Evolutionary conservation across 148 eudicot species (phyloP), one percentile per base, ranked within the genome.

Genomic region (Chenopodium berlandieri): DNA sequence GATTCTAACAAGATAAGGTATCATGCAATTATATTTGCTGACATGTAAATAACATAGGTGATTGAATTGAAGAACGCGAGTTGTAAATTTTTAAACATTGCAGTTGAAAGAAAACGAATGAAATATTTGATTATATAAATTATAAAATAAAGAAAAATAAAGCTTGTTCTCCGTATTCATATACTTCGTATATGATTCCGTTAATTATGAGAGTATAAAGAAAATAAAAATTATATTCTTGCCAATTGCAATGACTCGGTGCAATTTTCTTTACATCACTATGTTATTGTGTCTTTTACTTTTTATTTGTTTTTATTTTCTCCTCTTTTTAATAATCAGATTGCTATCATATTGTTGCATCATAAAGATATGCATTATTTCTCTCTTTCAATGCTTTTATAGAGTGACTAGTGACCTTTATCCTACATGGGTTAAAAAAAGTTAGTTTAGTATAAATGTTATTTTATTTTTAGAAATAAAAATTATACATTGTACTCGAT

Each of bases 231-330:
- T 13, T 52, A 14, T 58, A 69, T 52, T 2, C 56, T 52, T 52
- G 56, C 56, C 14, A 52, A 52, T 52, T 52, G 56, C 56, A 52
- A 52, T 11, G 56, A 52, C 56, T 52, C 64, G 9, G 40, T 10
- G 25, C 4, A 46, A 68, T 68, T 70, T 54, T n/a, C 74, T 81
- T 82, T 69, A 70, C 79, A 81, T 48, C 27, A 6, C 32, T 63
- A 27, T 31, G 17, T 40, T 9, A 63, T 22, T 40, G 0, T 22
- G 13, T 60, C 20, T 19, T 64, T 58, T 30, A 52, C 56, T 52
- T 52, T 76, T 20, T 40, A 40, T 40, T 40, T 4, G 44, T 40
- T 40, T 40, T 40, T 40, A 40, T 40, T 37, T 60, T 11, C 20
- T 30, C 8, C 62, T 9, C 34, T 20, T 75, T 60, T 32, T 17